Percentiles rank a stretch among this genome's conserved stretches.
phyloP scores from a whole-genome alignment of 2,329 filamentous ascomycete genomes.

The Diaporthe aspalathi region DNA sequence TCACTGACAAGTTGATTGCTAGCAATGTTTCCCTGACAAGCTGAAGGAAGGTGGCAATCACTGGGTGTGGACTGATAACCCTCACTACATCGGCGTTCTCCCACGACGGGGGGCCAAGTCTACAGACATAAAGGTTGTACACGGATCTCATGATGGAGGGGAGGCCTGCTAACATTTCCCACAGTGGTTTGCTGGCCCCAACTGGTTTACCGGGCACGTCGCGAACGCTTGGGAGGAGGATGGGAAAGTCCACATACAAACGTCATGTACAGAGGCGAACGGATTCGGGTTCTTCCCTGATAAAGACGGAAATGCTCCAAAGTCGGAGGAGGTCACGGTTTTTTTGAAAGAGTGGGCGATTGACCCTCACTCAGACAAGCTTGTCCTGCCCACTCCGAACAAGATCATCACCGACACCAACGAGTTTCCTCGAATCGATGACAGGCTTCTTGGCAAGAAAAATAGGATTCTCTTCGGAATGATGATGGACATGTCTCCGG shows the following conservation, averaged over 20 bases:
- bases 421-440: slow-evolving; percentile 6
- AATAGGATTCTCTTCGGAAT: not conserved
- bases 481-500: not conserved
- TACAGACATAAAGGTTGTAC: not conserved
- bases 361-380: not conserved
- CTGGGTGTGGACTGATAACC: not conserved
- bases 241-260: not conserved
- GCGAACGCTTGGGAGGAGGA: not conserved
- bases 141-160: too few relatives aligned
- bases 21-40: slow-evolving; percentile 10
- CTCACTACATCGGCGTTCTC: not conserved
- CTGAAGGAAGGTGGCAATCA: slow-evolving; percentile 7
- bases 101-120: not conserved
- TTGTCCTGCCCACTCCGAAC: not conserved
- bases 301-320: not conserved
- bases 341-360: not conserved
- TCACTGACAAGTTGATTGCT: not conserved
- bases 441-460: not conserved
- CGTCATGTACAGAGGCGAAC: not conserved
- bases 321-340: not conserved
- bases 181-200: not conserved
- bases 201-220: not conserved
- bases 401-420: not conserved
- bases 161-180: not conserved
- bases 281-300: not conserved